A percentile compares a stretch with the other conserved stretches of the same genome.
Conservation (phyloP, 495 filamentous ascomycete genomes). For the Neurospora sp. region DNA sequence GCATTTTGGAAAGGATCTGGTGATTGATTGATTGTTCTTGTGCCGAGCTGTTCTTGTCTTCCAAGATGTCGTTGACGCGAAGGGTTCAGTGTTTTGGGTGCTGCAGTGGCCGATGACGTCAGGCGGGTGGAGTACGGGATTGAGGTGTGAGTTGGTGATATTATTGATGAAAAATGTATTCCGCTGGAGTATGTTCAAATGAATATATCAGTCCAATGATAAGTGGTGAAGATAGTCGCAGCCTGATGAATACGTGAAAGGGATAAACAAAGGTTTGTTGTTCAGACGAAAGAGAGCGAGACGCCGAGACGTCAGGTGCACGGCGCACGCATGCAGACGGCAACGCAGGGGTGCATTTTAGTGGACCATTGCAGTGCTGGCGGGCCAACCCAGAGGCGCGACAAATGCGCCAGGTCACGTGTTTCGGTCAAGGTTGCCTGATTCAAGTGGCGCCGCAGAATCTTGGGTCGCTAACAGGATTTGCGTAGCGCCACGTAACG, state of each 20-base stretch:
- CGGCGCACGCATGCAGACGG: neutral
- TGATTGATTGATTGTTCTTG: neutral
- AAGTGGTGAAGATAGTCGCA: neutral
- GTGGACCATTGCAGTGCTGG: constrained; percentile 8
- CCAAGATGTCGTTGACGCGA: neutral
- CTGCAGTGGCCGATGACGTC: constrained; percentile 12
- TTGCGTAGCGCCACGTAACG: neutral
- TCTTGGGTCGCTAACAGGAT: neutral
- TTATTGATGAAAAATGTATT: neutral
- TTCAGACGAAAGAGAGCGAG: neutral
- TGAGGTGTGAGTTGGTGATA: neutral
- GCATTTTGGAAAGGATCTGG: constrained; percentile 41
- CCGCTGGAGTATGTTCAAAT: neutral
- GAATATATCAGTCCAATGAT: neutral
- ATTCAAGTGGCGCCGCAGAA: neutral
- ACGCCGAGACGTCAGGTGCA: neutral
- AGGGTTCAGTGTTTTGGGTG: neutral
- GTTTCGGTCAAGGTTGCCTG: neutral
- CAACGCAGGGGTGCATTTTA: neutral
- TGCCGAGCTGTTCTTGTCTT: neutral
- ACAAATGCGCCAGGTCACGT: constrained; percentile 19
- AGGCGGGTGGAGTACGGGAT: neutral
- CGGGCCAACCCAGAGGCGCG: constrained; percentile 21
- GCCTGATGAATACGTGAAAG: neutral
- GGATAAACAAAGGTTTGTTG: neutral